Conservation (phyloP, 1,284 basidiomycete genomes). For the Hypsizygus ulmarius region DNA sequence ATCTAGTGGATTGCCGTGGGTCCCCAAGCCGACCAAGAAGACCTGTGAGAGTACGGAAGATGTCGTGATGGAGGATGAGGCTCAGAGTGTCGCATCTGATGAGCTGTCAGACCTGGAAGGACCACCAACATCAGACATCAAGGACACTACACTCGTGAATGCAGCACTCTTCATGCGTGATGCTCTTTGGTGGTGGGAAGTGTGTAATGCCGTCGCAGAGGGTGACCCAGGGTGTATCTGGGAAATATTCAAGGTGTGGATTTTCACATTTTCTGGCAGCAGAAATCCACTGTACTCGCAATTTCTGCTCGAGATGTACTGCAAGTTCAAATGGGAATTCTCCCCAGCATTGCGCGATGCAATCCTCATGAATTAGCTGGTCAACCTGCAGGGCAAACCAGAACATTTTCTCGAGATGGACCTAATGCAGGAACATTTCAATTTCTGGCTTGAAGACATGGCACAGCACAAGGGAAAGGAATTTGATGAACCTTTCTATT, state of each 20-base stretch:
- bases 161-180: slow-evolving; percentile 25
- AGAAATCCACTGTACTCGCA: slow-evolving; percentile 28
- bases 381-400: slow-evolving; percentile 16
- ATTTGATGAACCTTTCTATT: slow-evolving; percentile 29
- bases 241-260: slow-evolving; percentile 27
- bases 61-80: not conserved
- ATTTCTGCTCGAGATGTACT: slow-evolving; percentile 30
- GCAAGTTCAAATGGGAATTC: slow-evolving; percentile 31
- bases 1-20: slow-evolving; percentile 6
- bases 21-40: not conserved
- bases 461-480: slow-evolving; percentile 28
- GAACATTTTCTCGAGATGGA: slow-evolving; percentile 17
- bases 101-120: slow-evolving; percentile 7
- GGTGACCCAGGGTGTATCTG: slow-evolving; percentile 29
- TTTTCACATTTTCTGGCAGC: slow-evolving; percentile 29
- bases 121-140: slow-evolving; percentile 5
- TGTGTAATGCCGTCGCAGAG: slow-evolving; percentile 24
- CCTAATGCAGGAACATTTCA: slow-evolving; percentile 18
- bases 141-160: slow-evolving; percentile 21
- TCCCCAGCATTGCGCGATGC: slow-evolving; percentile 12
- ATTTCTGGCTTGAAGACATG: slow-evolving; percentile 21
- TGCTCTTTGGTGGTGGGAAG: slow-evolving; percentile 23
- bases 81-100: slow-evolving; percentile 1
- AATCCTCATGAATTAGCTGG: slow-evolving; percentile 20
- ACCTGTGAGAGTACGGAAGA: not conserved